Evolutionary conservation across 805 yeast genomes (phyloP).

Genomic region (Hanseniaspora taiwanica): DNA sequence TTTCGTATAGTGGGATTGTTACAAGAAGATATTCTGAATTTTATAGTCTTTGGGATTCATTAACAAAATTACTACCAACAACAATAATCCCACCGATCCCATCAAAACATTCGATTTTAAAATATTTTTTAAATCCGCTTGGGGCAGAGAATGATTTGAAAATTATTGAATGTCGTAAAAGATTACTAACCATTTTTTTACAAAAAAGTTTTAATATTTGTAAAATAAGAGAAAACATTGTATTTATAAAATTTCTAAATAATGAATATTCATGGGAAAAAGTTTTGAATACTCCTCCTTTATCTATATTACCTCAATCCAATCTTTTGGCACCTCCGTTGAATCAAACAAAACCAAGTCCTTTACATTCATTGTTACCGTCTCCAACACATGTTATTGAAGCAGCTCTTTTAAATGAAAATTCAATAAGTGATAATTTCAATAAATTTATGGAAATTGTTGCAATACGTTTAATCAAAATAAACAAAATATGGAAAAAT

Average conservation of each 20-base stretch:
- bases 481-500: no score
- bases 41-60: slow-evolving; percentile 61
- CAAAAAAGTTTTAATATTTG: slow-evolving; percentile 55
- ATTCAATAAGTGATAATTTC: slow-evolving; percentile 14
- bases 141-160: slow-evolving; percentile 30
- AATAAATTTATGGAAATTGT: slow-evolving; percentile 12
- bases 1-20: slow-evolving; percentile 43
- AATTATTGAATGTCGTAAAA: slow-evolving; percentile 53
- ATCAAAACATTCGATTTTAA: slow-evolving; percentile 55
- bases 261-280: slow-evolving; percentile 76
- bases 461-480: no score
- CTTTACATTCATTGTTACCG: slow-evolving; percentile 52
- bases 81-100: slow-evolving; percentile 89
- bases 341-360: slow-evolving; percentile 41
- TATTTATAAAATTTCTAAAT: slow-evolving; percentile 68
- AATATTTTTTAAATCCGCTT: slow-evolving; percentile 30
- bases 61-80: slow-evolving; percentile 66
- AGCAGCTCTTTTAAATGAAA: slow-evolving; percentile 22
- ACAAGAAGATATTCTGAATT: slow-evolving; percentile 88
- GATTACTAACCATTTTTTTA: slow-evolving; percentile 65
- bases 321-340: slow-evolving; percentile 48
- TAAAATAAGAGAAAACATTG: slow-evolving; percentile 42
- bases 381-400: slow-evolving; percentile 31
- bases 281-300: slow-evolving; percentile 44
- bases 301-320: slow-evolving; percentile 38